These are phyloP conservation scores for Sindora glabra DNA, from an alignment of 306 rosid species.

Conservation along the genomic window DNA sequence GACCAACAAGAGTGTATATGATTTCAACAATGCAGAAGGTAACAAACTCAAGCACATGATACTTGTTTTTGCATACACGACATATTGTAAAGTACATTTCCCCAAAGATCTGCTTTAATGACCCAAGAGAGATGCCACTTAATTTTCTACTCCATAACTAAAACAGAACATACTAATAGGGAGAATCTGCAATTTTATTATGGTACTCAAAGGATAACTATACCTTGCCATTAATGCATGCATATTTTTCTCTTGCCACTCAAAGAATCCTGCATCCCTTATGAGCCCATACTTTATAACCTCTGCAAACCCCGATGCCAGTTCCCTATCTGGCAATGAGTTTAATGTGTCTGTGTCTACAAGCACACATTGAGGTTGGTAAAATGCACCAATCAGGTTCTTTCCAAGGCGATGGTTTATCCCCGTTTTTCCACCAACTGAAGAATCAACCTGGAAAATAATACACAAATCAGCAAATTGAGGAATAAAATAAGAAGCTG, in stretches of 20 bases:
- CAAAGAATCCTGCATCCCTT: slow-evolving; percentile 82
- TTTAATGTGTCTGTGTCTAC: slow-evolving; percentile 77
- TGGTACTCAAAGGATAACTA: neutral
- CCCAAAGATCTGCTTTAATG: neutral
- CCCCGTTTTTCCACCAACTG: slow-evolving; percentile 98
- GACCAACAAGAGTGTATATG: neutral
- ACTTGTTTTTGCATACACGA: neutral
- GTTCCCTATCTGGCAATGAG: slow-evolving; percentile 79
- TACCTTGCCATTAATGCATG: slow-evolving; percentile 72
- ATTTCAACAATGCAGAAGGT: neutral
- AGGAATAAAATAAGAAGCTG: neutral
- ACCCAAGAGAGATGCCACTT: slow-evolving; percentile 5
- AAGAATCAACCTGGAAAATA: slow-evolving; percentile 80
- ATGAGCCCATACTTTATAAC: slow-evolving; percentile 89
- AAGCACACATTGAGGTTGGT: slow-evolving; percentile 91
- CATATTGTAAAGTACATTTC: neutral
- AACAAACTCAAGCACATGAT: neutral
- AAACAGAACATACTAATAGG: neutral
- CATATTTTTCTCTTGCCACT: slow-evolving; percentile 94
- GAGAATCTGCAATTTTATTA: neutral
- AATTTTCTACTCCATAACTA: neutral
- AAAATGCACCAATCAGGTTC: slow-evolving; percentile 91
- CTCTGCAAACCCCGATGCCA: slow-evolving; percentile 94
- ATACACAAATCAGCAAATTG: neutral
- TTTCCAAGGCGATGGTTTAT: slow-evolving; percentile 91